Evolutionary conservation across 164 flowering plant genomes (phyloP), one percentile per base, ranked within the genome.

Genomic region (Chimonanthus praecox): DNA sequence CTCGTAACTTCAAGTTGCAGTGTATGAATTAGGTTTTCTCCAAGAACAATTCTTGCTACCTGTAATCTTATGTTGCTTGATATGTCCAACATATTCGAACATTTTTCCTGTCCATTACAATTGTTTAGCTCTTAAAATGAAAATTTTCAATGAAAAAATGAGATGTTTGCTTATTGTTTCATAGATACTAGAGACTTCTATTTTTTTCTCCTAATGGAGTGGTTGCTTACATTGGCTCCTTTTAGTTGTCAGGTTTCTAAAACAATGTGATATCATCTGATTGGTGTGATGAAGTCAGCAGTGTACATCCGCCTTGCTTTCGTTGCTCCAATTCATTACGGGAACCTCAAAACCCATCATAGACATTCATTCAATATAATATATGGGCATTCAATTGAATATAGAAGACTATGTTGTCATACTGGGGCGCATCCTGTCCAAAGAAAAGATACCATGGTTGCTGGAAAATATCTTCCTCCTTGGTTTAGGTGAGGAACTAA

Each of bases 401-500:
- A 77, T 68, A 79, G 77, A 78, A 84, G 66, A 61, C 21, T 77
- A 10, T 75, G 73, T 68, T 71, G 73, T 63, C 69, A 69, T 71
- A 18, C 65, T 71, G 80, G 48, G 72, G 81, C 71, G 67, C 77
- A 62, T 80, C 76, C 75, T 46, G 51, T 71, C 49, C 80, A 79
- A 63, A 66, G 75, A 61, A 74, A 79, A 48, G 67, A 78, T 20
- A 79, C 8, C 49, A 86, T 85, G 87, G 87, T 79, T 77, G 85
- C 83, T 1, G 72, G 15, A 3, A 74, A 68, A 49, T 89, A 92
- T 75, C 79, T 65, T 68, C 95, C 95, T 77, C 97, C 97, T 66
- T 85, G 76, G 87, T 94, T 91, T 80, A 94, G 99, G 99, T 90
- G 21, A 47, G 68, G 48, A n/a, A 61, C 46, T 44, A 73, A n/a